Percentiles rank a stretch among this genome's conserved stretches.
Evolutionary conservation across 1,284 basidiomycete species (phyloP).

Genomic region (Ceratobasidium sp.): DNA sequence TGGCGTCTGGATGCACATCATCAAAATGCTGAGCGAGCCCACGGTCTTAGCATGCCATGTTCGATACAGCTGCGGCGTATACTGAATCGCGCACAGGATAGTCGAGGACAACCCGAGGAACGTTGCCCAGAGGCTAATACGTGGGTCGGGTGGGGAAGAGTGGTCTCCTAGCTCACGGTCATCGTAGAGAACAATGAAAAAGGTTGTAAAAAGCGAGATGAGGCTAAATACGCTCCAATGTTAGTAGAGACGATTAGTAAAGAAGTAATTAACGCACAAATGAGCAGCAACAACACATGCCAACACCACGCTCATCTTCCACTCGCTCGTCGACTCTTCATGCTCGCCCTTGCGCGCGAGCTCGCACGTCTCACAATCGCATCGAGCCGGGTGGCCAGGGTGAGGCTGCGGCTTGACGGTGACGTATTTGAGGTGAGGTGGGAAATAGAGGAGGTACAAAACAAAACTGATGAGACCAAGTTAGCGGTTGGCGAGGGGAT

Average conservation of each 20-base stretch:
- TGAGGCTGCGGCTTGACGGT: constrained; percentile 55
- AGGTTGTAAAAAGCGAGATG: constrained; percentile 68
- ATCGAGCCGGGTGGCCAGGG: constrained; percentile 45
- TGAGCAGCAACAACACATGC: constrained; percentile 81
- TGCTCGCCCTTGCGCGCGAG: constrained; percentile 62
- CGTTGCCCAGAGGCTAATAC: constrained; percentile 79
- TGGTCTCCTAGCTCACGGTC: constrained; percentile 51
- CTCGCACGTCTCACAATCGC: constrained; percentile 62
- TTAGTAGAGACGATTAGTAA: constrained; percentile 50
- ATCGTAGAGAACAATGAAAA: constrained; percentile 68
- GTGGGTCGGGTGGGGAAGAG: constrained; percentile 55
- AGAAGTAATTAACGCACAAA: too few relatives aligned
- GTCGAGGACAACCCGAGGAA: constrained; percentile 90
- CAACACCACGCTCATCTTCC: constrained; percentile 81
- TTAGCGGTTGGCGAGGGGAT: constrained; percentile 43
- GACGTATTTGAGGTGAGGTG: constrained; percentile 81
- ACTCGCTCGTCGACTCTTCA: constrained; percentile 73
- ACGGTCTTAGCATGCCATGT: constrained; percentile 87
- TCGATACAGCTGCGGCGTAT: constrained; percentile 87
- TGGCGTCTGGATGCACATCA: constrained; percentile 96
- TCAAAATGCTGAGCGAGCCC: constrained; percentile 91
- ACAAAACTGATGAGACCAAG: constrained; percentile 71
- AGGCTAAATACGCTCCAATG: constrained; percentile 60
- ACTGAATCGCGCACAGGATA: constrained; percentile 84
- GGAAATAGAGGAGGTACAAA: constrained; percentile 94